Evolutionary conservation across 495 filamentous ascomycete genomes (phyloP).

Genomic region (Aspergillus sclerotioniger): DNA sequence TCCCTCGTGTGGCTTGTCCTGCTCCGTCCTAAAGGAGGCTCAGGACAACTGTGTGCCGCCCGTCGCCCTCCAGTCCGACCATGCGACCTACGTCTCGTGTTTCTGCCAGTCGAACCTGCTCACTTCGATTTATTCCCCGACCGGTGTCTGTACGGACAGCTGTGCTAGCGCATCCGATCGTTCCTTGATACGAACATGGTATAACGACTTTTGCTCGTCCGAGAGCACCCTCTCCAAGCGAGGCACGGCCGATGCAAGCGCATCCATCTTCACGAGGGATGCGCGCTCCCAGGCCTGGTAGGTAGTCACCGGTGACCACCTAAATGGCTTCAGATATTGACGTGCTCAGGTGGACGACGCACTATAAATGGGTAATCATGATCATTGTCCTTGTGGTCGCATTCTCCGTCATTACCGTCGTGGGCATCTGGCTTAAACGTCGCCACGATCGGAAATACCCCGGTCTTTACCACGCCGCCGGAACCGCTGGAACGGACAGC

Average conservation of each 20-base stretch:
- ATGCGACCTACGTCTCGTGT: constrained; percentile 48
- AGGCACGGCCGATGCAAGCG: constrained; percentile 1
- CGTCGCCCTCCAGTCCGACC: constrained; percentile 26
- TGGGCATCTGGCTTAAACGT: constrained; percentile 46
- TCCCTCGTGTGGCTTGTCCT: constrained; percentile 51
- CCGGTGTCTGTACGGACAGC: constrained; percentile 34
- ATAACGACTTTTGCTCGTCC: constrained; percentile 39
- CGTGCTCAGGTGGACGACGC: constrained; percentile 44
- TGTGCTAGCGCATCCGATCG: constrained; percentile 38
- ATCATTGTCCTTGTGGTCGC: constrained; percentile 50
- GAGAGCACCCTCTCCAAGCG: constrained; percentile 20
- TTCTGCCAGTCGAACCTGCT: constrained; percentile 54
- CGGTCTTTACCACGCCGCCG: constrained; percentile 32
- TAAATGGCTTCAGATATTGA: background rate
- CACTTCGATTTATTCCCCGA: constrained; percentile 33
- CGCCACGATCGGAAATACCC: constrained; percentile 47
- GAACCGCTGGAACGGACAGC: constrained; percentile 21
- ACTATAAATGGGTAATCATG: constrained; percentile 56
- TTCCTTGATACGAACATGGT: constrained; percentile 48
- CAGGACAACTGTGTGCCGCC: constrained; percentile 45
- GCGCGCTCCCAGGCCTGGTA: constrained; percentile 20
- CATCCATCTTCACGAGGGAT: background rate
- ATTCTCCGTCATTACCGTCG: constrained; percentile 36
- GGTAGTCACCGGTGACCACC: background rate
- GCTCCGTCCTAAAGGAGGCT: constrained; percentile 43